Evolutionary conservation across 345 rosid genomes (phyloP).

Genomic region (Populus nigra): DNA sequence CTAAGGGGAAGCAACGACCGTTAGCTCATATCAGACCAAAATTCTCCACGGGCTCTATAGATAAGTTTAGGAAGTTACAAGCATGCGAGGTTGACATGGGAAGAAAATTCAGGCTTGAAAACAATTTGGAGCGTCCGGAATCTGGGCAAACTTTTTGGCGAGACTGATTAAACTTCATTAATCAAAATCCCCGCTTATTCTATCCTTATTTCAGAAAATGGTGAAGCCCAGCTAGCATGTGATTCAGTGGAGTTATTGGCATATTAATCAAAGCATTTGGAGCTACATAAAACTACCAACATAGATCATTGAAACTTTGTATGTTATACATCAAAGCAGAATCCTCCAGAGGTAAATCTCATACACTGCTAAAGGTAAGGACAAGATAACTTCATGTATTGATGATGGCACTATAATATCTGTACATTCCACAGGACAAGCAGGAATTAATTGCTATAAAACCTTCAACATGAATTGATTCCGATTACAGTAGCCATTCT

Average conservation of each 20-base stretch:
- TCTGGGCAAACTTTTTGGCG: no score
- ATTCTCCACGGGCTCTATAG: no score
- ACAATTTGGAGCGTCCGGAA: no score
- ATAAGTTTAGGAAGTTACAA: no score
- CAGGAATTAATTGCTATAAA: conserved; percentile 19
- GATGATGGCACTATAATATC: conserved; percentile 39
- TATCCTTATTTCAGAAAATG: not conserved
- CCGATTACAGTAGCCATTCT: conserved; percentile 5
- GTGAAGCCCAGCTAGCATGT: not conserved
- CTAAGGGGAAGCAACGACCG: no score
- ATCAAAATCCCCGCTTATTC: not conserved
- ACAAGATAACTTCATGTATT: conserved; percentile 30
- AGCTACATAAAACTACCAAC: conserved; percentile 5
- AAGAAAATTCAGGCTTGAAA: no score
- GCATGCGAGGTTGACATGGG: no score
- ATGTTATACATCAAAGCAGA: conserved; percentile 21
- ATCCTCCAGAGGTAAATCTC: conserved; percentile 6
- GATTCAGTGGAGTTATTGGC: not conserved
- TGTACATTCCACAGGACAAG: conserved; percentile 40
- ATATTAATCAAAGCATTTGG: conserved; percentile 6
- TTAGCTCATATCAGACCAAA: no score
- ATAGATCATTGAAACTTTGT: conserved; percentile 16
- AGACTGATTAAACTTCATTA: not conserved
- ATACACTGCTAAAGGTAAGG: conserved; percentile 10
- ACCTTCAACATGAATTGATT: conserved; percentile 22